Evolutionary conservation across 2,329 filamentous ascomycete species (phyloP).

Genomic region (Colletotrichum euphorbiae): DNA sequence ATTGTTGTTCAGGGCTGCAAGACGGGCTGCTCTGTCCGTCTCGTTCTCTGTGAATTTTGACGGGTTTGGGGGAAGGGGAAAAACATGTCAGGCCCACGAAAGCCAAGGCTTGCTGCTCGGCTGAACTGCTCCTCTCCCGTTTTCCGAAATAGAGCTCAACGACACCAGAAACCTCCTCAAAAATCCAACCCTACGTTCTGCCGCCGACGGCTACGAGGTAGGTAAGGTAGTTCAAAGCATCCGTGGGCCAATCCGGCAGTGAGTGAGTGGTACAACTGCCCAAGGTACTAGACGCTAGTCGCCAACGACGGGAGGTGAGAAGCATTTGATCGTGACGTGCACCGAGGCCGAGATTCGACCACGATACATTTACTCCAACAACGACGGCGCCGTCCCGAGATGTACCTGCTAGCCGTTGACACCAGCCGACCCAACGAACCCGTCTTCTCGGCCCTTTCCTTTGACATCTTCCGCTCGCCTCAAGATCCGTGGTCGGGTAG

Average conservation of each 20-base stretch:
- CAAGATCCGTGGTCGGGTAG: constrained; percentile 1
- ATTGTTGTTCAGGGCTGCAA: constrained; percentile 20
- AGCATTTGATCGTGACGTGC: constrained; percentile 3
- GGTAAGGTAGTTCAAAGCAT: constrained; percentile 13
- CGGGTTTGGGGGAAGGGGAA: neutral
- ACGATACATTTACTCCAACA: constrained; percentile 10
- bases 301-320: neutral
- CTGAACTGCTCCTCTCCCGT: neutral
- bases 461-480: constrained; percentile 12
- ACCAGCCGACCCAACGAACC: constrained; percentile 16
- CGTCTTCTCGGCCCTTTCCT: constrained; percentile 34
- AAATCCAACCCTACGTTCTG: neutral
- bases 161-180: neutral
- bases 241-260: constrained; percentile 16
- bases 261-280: neutral
- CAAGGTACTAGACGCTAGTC: neutral
- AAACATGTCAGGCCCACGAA: neutral
- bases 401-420: constrained; percentile 6
- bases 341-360: constrained; percentile 10
- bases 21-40: constrained; percentile 4
- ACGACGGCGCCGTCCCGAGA: constrained; percentile 11
- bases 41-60: constrained; percentile 23
- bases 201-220: constrained; percentile 11
- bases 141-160: constrained; percentile 8
- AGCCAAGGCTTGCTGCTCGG: constrained; percentile 1